A percentile compares a stretch with the other conserved stretches of the same genome.
Evolutionary conservation across 768 basidiomycete species (phyloP).

Genomic region (Phylloporus arenicola): DNA sequence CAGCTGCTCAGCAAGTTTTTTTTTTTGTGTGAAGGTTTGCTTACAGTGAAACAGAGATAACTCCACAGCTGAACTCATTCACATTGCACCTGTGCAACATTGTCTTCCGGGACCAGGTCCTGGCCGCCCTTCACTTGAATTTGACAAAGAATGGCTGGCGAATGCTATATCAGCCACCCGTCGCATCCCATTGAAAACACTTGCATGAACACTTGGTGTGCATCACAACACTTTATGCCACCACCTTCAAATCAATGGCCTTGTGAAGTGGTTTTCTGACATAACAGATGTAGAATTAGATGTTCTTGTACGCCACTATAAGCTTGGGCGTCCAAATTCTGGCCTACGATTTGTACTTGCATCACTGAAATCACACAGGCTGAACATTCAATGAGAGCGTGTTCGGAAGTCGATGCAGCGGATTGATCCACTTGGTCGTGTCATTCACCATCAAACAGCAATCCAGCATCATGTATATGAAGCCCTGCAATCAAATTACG

Average conservation of each 20-base stretch:
- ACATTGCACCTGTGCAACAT: no score
- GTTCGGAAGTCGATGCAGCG: background rate
- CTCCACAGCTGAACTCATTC: no score
- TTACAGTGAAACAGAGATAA: no score
- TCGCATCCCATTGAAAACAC: background rate
- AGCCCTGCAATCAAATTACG: no score
- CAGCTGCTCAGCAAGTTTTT: no score
- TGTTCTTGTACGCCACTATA: constrained; percentile 1
- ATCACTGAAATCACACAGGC: background rate
- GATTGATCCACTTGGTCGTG: no score
- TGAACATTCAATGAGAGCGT: background rate
- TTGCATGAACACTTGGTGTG: constrained; percentile 8
- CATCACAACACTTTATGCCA: constrained; percentile 11
- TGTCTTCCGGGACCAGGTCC: background rate
- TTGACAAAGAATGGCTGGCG: constrained; percentile 1
- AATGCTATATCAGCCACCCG: background rate
- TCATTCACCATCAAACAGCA: no score
- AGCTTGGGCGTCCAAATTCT: no score
- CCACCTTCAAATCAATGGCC: constrained; percentile 7
- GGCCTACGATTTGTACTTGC: constrained; percentile 13
- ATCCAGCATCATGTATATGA: no score
- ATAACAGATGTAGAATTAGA: constrained; percentile 18
- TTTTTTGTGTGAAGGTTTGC: no score
- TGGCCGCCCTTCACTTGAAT: background rate
- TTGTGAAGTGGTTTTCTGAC: constrained; percentile 7